Conservation (phyloP, 257 asterid genomes). For the Solanum chaucha region DNA sequence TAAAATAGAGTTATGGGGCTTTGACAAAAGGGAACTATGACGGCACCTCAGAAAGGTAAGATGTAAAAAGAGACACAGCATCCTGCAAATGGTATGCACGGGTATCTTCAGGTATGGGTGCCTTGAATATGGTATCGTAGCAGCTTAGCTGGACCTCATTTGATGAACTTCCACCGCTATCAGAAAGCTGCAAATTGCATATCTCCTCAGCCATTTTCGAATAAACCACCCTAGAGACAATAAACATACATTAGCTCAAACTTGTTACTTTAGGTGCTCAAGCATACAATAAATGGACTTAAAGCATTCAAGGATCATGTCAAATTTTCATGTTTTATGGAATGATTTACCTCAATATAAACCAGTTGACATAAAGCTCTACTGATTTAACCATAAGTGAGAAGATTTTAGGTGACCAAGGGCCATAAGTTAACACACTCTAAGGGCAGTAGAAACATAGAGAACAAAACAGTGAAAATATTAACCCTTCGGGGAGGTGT, state of each 20-base stretch:
- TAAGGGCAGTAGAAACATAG: not conserved
- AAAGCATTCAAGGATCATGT: not conserved
- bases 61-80: conserved; percentile 52
- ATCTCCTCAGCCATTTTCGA: conserved; percentile 94
- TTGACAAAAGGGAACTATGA: conserved; percentile 4
- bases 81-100: conserved; percentile 74
- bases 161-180: conserved; percentile 28
- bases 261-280: not conserved
- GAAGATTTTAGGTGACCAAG: not conserved
- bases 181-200: conserved; percentile 56
- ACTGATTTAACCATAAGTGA: not conserved
- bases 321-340: not conserved
- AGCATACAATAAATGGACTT: not conserved
- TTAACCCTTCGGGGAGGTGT: no score
- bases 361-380: not conserved
- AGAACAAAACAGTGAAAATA: not conserved
- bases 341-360: not conserved
- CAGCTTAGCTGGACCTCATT: conserved; percentile 58
- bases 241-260: not conserved
- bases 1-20: not conserved
- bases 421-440: not conserved
- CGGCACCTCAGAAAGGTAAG: conserved; percentile 47
- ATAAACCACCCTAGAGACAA: conserved; percentile 55
- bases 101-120: conserved; percentile 73
- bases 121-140: conserved; percentile 52